These are phyloP conservation scores for Debaryomyces nepalensis DNA, from an alignment of 1,139 yeast genomes.

Conservation along the genomic window DNA sequence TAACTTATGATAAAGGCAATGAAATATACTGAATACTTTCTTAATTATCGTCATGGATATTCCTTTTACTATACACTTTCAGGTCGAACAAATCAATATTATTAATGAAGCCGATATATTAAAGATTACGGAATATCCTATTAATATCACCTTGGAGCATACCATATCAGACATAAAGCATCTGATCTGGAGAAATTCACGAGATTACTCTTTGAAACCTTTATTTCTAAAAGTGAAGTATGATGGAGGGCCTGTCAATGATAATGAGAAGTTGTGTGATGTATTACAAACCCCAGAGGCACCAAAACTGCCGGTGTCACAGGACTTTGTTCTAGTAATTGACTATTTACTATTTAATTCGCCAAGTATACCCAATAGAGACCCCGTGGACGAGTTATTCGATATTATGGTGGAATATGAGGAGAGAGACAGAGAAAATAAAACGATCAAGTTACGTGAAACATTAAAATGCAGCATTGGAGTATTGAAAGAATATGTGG, in stretches of 20 bases:
- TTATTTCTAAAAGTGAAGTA: constrained; percentile 24
- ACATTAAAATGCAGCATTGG: constrained; percentile 29
- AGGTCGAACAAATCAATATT: constrained; percentile 22
- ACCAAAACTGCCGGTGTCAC: constrained; percentile 14
- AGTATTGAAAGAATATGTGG: constrained; percentile 27
- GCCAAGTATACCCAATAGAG: constrained; percentile 26
- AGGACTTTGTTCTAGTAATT: constrained; percentile 23
- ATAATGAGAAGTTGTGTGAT: constrained; percentile 22
- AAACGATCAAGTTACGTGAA: constrained; percentile 26
- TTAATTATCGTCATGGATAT: constrained; percentile 24
- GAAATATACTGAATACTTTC: neutral
- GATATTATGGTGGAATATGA: constrained; percentile 28
- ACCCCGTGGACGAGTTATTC: constrained; percentile 30
- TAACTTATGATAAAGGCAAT: constrained; percentile 8
- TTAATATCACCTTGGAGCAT: constrained; percentile 29
- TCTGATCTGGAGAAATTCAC: constrained; percentile 35
- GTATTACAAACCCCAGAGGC: constrained; percentile 19
- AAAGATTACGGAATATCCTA: constrained; percentile 15
- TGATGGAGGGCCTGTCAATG: constrained; percentile 15
- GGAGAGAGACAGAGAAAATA: constrained; percentile 17
- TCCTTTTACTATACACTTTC: constrained; percentile 27
- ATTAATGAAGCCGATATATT: constrained; percentile 12
- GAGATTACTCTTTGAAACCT: constrained; percentile 30
- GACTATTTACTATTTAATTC: constrained; percentile 29
- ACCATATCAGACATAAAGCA: constrained; percentile 29